Conservation (phyloP, 768 basidiomycete genomes). For the Mycena alexandri region DNA sequence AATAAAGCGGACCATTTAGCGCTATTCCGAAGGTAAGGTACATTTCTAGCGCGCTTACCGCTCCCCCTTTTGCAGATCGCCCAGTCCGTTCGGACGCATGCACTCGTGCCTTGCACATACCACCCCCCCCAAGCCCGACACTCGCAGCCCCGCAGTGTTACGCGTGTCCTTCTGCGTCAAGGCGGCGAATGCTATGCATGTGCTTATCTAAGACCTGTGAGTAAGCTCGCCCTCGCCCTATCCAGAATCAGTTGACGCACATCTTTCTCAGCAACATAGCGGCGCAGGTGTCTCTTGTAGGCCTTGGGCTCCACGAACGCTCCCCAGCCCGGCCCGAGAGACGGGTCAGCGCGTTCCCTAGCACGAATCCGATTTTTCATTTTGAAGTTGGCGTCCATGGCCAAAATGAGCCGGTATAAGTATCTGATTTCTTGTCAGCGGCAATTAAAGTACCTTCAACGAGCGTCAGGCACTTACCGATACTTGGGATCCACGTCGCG, state of each 20-base stretch:
- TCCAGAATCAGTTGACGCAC: not conserved
- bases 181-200: slow-evolving; percentile 37
- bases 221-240: too few species aligned
- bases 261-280: slow-evolving; percentile 20
- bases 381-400: slow-evolving; percentile 45
- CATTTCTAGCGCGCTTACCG: slow-evolving; percentile 25
- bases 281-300: slow-evolving; percentile 16
- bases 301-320: too few species aligned
- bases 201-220: slow-evolving; percentile 19
- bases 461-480: slow-evolving; percentile 1
- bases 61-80: slow-evolving; percentile 43
- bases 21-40: too few species aligned
- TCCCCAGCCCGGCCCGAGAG: slow-evolving; percentile 27
- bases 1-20: not conserved
- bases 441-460: not conserved
- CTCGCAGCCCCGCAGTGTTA: slow-evolving; percentile 17
- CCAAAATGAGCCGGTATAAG: slow-evolving; percentile 38
- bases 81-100: slow-evolving; percentile 37
- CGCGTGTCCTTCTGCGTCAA: slow-evolving; percentile 36
- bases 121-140: slow-evolving; percentile 26
- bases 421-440: slow-evolving; percentile 32
- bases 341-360: slow-evolving; percentile 21
- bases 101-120: slow-evolving; percentile 38
- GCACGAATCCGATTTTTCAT: slow-evolving; percentile 35
- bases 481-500: slow-evolving; percentile 5